Evolutionary conservation across 2,329 filamentous ascomycete genomes (phyloP), one percentile per base, ranked within the genome.

Genomic region (Coniella lustricola): DNA sequence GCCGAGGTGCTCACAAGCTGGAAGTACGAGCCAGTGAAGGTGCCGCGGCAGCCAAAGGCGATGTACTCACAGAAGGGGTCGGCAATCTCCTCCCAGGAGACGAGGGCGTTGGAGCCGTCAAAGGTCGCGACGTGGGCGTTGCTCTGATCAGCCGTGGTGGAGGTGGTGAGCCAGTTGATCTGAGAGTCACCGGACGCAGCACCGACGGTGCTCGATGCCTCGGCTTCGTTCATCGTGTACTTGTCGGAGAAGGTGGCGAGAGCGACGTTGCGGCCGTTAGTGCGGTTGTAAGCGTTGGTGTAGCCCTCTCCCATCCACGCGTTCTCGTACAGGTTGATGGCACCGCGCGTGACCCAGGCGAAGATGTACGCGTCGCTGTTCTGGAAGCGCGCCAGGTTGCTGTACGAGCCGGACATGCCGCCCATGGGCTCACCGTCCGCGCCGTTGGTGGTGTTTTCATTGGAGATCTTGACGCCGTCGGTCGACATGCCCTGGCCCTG

Each of bases 391-490:
- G 73, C 74, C 17, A 83, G 70, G 7, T 65, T 67, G 56, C 74
- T 79, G 67, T 81, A 83, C 2, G 76, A 81, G 25, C 79, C 79
- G n/a, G 71, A 69, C 75, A 79, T 82, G 45, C 79, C 79, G 35
- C 79, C 79, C 72, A 81, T 75, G 22, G 77, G 66, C 61, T 82
- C 79, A 41, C 76, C 76, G 35, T 68, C 70, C 5, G 62, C 77
- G 34, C 79, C 79, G 57, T 82, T 82, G 52, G 75, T 80, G 18
- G 73, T 74, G 54, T 79, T 76, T 61, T 82, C 78, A 61, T 82
- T 82, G 49, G 77, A 77, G 51, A 83, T 69, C 64, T 82, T 82
- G 56, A 76, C 68, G 25, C 77, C 77, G 36, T 61, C 58, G 52
- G 58, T 67, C 49, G 51, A 57, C 79, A 82, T 82, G 21, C 72